Base-by-base conservation (phyloP, 1,139 yeast species). In the Arxiozyma bovina region DNA sequence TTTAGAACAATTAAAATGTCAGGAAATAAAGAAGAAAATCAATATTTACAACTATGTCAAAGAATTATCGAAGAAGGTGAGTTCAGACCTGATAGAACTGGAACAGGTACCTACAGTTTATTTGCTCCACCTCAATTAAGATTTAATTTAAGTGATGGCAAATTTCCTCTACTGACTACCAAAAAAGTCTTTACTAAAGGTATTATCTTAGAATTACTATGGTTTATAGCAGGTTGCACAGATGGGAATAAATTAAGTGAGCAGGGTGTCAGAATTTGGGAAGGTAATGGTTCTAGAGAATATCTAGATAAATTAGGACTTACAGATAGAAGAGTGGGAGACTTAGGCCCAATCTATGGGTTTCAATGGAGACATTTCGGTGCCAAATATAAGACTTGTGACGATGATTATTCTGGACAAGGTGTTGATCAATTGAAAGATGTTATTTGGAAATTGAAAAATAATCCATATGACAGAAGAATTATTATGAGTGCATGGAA, bases 341-440 rank as follows among this genome's bases (percentile, higher is more conserved):
- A 93, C 71, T 73, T 93, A 63, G 99, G 99, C 0, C 99, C 99
- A 1, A 97, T 93, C 3, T 93, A 93, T 68, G 99, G 99, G 0
- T 93, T 94, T 73, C 99, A 93, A 72, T 93, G 99, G 99, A 82
- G 99, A 65, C 99, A 94, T 70, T 93, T 94, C 69, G 99, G 99
- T 38, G 99, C 99, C 4, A 81, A 85, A 61, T 93, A 93, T 69
- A 75, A 67, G 45, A 90, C 88, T 55, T 89, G 96, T 66, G 91
- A 91, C 59, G 77, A 91, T 7, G 95, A 93, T 69, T 93, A 93
- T 65, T 68, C 85, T 0, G 93, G 91, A 5, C 78, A 88, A 67
- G 99, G 99, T 4, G 85, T 81, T 54, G 99, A 93, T 68, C 99
- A 93, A 73, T 75, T 93, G 50, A 81, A 82, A 38, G 86, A 88